Evolutionary conservation across 345 rosid species (phyloP).

Genomic region (Aethionema arabicum): DNA sequence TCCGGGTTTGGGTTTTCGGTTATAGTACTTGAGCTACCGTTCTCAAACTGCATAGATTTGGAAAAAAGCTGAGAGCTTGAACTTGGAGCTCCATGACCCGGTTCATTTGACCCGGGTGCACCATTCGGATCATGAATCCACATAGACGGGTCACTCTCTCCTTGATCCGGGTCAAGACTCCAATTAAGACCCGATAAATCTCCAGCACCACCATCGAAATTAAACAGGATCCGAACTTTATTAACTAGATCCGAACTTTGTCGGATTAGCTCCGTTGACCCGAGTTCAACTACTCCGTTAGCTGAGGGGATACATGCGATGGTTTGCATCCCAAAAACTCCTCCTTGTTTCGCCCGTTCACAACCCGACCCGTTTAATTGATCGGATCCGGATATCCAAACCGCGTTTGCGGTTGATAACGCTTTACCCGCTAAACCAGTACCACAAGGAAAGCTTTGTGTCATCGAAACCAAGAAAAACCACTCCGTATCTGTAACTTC

Average conservation of each 20-base stretch:
- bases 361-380: slow-evolving; percentile 59
- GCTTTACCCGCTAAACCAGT: slow-evolving; percentile 80
- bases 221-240: slow-evolving; percentile 69
- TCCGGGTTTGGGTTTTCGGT: slow-evolving; percentile 38
- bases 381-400: slow-evolving; percentile 76
- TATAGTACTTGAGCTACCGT: slow-evolving; percentile 42
- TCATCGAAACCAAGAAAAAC: slow-evolving; percentile 96
- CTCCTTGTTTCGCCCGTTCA: slow-evolving; percentile 79
- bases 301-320: slow-evolving; percentile 82
- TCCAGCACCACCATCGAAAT: slow-evolving; percentile 46
- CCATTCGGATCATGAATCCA: slow-evolving; percentile 73
- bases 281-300: slow-evolving; percentile 90
- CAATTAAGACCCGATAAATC: slow-evolving; percentile 56
- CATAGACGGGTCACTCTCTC: slow-evolving; percentile 77
- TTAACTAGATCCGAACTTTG: slow-evolving; percentile 83
- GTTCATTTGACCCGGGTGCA: slow-evolving; percentile 35
- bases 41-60: slow-evolving; percentile 44
- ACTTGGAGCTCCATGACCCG: slow-evolving; percentile 31
- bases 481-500: slow-evolving; percentile 98
- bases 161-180: slow-evolving; percentile 65
- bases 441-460: slow-evolving; percentile 79
- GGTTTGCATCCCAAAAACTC: slow-evolving; percentile 77
- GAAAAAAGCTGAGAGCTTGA: slow-evolving; percentile 37
- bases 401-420: slow-evolving; percentile 49
- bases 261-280: slow-evolving; percentile 72